These are phyloP conservation scores for Ceraceosorus bombacis DNA, from an alignment of 1,284 basidiomycete species.

Conservation along the genomic window DNA sequence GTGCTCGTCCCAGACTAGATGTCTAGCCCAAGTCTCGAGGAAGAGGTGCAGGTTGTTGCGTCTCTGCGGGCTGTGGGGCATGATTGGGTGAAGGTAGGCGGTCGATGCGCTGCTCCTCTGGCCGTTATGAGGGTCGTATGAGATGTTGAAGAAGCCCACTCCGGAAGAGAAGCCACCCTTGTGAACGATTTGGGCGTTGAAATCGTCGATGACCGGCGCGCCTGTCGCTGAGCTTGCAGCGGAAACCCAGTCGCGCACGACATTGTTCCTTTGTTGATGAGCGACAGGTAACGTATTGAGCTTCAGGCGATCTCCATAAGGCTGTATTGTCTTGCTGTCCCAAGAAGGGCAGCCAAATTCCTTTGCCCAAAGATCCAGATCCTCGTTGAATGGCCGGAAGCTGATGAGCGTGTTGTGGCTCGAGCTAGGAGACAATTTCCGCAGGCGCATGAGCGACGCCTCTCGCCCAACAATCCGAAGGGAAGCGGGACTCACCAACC, in stretches of 20 bases:
- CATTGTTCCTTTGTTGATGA: constrained; percentile 46
- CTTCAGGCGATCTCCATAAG: constrained; percentile 47
- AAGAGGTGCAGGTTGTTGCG: constrained; percentile 48
- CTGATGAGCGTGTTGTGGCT: constrained; percentile 50
- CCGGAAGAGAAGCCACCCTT: constrained; percentile 39
- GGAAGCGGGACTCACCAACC: constrained; percentile 25
- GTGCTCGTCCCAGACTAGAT: constrained; percentile 25
- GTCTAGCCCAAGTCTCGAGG: constrained; percentile 48
- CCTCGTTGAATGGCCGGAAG: constrained; percentile 48
- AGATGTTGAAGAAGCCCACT: constrained; percentile 48
- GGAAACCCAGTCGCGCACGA: constrained; percentile 46
- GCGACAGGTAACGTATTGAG: constrained; percentile 48
- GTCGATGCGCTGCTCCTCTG: constrained; percentile 43
- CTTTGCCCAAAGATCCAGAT: constrained; percentile 47
- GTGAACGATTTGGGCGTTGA: constrained; percentile 44
- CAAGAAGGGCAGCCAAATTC: constrained; percentile 43
- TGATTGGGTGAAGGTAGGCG: constrained; percentile 49
- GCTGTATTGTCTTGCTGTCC: constrained; percentile 37
- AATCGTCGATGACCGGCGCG: constrained; percentile 43
- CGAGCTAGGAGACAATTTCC: constrained; percentile 10
- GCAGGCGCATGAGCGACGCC: too few species aligned
- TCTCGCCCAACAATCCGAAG: too few species aligned
- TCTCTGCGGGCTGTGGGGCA: constrained; percentile 42
- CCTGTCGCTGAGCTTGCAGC: constrained; percentile 37
- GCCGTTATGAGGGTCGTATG: constrained; percentile 48